A percentile compares a stretch with the other conserved stretches of the same genome.
phyloP scores from a whole-genome alignment of 306 rosid genomes.

The Acacia confusa region DNA sequence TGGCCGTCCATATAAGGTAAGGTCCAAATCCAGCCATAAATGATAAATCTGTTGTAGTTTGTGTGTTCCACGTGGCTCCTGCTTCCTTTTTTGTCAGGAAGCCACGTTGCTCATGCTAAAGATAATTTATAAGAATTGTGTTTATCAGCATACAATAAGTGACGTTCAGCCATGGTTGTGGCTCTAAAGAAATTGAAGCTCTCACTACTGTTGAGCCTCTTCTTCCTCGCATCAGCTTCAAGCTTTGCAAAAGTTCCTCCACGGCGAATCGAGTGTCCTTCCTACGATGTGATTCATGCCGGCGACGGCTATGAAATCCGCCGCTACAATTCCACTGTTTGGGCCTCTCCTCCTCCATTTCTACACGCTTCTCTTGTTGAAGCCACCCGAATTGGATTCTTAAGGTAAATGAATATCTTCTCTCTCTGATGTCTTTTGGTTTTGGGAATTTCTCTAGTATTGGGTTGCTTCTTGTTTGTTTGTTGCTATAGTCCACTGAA shows the following conservation, averaged over 20 bases:
- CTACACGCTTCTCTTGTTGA: conserved; percentile 57
- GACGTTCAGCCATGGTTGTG: too few species aligned
- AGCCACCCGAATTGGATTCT: conserved; percentile 74
- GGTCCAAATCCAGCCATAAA: too few species aligned
- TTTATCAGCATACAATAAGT: too few species aligned
- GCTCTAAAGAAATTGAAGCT: too few species aligned
- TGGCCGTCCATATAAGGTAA: too few species aligned
- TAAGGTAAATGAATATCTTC: conserved; percentile 32
- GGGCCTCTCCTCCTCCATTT: conserved; percentile 64
- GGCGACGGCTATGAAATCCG: conserved; percentile 67
- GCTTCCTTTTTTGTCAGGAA: too few species aligned
- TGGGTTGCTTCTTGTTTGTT: background rate
- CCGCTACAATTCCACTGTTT: conserved; percentile 58
- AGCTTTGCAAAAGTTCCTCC: conserved; percentile 44
- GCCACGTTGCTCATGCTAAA: too few species aligned
- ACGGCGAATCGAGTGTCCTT: conserved; percentile 69
- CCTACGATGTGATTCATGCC: conserved; percentile 37
- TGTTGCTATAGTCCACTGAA: too few species aligned
- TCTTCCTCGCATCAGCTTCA: conserved; percentile 41
- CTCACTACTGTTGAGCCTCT: conserved; percentile 41
- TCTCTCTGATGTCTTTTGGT: background rate
- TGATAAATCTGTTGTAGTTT: too few species aligned
- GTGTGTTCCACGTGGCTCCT: too few species aligned
- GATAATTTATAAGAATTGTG: too few species aligned
- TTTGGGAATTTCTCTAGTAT: background rate